Percentiles rank a stretch among this genome's conserved stretches.
Conservation (phyloP, 2,329 filamentous ascomycete genomes). For the Pseudogymnoascus sp. region DNA sequence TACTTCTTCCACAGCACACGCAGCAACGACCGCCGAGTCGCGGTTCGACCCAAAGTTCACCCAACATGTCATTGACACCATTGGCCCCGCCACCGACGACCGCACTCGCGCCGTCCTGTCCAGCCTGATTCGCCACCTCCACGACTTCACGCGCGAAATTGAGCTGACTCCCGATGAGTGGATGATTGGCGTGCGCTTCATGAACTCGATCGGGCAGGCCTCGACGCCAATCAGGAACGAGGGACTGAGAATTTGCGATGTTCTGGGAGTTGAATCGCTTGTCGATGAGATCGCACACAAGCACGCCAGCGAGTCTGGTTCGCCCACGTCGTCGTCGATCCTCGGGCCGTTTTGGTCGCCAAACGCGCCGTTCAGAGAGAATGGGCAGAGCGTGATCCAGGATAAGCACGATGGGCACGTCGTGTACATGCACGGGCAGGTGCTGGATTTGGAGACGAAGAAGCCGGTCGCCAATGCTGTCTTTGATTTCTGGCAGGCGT, state of each 20-base stretch:
- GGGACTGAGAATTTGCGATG: conserved; percentile 63
- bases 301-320: conserved; percentile 52
- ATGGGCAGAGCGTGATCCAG: conserved; percentile 61
- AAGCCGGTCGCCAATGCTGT: conserved; percentile 60
- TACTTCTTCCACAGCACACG: conserved; percentile 15
- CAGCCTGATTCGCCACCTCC: conserved; percentile 62
- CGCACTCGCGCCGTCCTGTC: conserved; percentile 57
- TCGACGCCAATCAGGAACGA: conserved; percentile 62
- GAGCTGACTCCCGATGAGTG: conserved; percentile 72
- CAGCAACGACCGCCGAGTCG: conserved; percentile 24
- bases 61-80: conserved; percentile 62
- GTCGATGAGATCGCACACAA: conserved; percentile 62
- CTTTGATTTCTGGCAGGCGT: conserved; percentile 74
- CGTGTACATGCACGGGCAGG: conserved; percentile 61
- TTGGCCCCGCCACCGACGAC: conserved; percentile 61
- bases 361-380: conserved; percentile 63
- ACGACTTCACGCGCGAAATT: conserved; percentile 71
- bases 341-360: conserved; percentile 74
- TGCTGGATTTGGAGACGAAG: conserved; percentile 58
- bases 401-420: conserved; percentile 52
- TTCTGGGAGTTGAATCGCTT: conserved; percentile 66
- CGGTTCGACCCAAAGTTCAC: conserved; percentile 73
- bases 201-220: conserved; percentile 67
- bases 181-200: conserved; percentile 65
- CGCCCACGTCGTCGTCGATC: conserved; percentile 67